Base-by-base conservation (phyloP, 805 yeast genomes). In the Kazachstania martiniae region DNA sequence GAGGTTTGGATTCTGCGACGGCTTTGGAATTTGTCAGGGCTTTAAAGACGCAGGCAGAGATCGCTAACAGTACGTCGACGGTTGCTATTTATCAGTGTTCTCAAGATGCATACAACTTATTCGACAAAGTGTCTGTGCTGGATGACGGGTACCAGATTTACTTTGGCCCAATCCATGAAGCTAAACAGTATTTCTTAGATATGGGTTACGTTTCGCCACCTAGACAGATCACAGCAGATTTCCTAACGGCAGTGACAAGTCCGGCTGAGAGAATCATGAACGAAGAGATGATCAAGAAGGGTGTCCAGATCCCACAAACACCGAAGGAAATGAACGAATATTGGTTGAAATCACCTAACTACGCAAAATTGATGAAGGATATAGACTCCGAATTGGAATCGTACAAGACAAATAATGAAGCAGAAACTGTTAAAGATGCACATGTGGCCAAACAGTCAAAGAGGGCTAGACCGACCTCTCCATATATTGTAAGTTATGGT, bases 1-100 rank as follows among this genome's bases (percentile, higher is more conserved):
- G 91, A 62, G 94, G 94, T 46, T 65, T 83, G 38, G 94, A 82
- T 58, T 69, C 91, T 4, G 80, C 91, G 8, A 81, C 91, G 26
- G 93, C 94, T 3, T 63, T 78, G 41, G 87, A 80, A 50, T 82
- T 74, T 47, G 65, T 79, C 25, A 64, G 72, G 39, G 77, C 84
- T 14, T 63, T 82, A 39, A 74, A 80, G 45, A 67, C 74, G 3
- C 60, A 72, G n/a, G 77, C 85, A 3, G 57, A 63, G 22, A 57
- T 76, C 31, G 53, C 68, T 36, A 62, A 66, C 16, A 61, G 70
- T 10, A 63, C 79, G 4, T 74, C 82, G 1, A 63, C 76, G 28
- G 76, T 79, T 31, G 81, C 89, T 18, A 73, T 79, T 31, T 74
- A 74, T 52, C 83, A 76, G 55, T 78, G 80, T 37, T 70, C 77